phyloP scores from a whole-genome alignment of 2,329 filamentous ascomycete species.

The Dissoconium aciculare region DNA sequence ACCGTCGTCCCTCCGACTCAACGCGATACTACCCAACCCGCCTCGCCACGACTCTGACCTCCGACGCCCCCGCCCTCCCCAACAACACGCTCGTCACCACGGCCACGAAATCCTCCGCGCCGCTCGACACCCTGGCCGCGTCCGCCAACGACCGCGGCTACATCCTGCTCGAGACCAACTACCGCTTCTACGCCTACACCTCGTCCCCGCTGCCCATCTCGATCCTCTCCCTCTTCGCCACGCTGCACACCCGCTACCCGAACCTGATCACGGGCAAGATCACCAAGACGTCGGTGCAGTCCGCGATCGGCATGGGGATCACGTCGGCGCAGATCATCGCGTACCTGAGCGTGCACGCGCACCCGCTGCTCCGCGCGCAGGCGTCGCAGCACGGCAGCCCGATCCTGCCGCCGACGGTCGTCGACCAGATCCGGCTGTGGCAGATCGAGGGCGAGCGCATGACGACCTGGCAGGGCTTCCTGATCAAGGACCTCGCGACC shows the following conservation, averaged over 20 bases:
- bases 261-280: slow-evolving; percentile 89
- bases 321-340: slow-evolving; percentile 89
- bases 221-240: slow-evolving; percentile 77
- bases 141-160: slow-evolving; percentile 49
- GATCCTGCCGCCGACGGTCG: slow-evolving; percentile 82
- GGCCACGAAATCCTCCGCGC: slow-evolving; percentile 35
- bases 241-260: slow-evolving; percentile 77
- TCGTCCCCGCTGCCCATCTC: slow-evolving; percentile 87
- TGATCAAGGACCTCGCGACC: slow-evolving; percentile 68
- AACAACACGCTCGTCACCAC: slow-evolving; percentile 52
- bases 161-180: slow-evolving; percentile 96
- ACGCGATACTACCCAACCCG: slow-evolving; percentile 71
- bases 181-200: slow-evolving; percentile 93
- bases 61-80: slow-evolving; percentile 55
- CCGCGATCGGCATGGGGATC: slow-evolving; percentile 79
- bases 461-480: slow-evolving; percentile 64
- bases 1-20: slow-evolving; percentile 36
- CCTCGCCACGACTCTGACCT: slow-evolving; percentile 83
- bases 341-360: slow-evolving; percentile 82
- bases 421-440: slow-evolving; percentile 95
- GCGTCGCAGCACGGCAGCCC: slow-evolving; percentile 34
- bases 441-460: slow-evolving; percentile 94
- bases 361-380: slow-evolving; percentile 76
- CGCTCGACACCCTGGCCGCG: slow-evolving; percentile 14
- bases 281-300: slow-evolving; percentile 73